A percentile compares a stretch with the other conserved stretches of the same genome.
These are phyloP conservation scores for Lentithecium fluviatile DNA, from an alignment of 495 filamentous ascomycete species.

Conservation along the genomic window DNA sequence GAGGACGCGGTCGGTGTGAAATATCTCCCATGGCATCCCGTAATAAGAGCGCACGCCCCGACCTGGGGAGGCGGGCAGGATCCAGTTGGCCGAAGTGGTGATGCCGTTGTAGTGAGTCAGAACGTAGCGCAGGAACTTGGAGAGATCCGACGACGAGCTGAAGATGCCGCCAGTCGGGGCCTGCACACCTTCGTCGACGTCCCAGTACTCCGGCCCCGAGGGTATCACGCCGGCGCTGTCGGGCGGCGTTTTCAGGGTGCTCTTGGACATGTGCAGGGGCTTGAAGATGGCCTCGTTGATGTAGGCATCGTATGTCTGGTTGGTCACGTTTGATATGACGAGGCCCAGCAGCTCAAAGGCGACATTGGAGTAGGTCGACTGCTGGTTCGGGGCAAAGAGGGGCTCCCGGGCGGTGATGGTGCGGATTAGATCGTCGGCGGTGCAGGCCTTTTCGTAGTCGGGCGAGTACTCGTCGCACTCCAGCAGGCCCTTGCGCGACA, in stretches of 20 bases:
- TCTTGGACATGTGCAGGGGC: constrained; percentile 37
- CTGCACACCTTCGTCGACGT: constrained; percentile 37
- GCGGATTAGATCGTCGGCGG: constrained; percentile 26
- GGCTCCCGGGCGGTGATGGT: constrained; percentile 26
- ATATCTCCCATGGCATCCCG: constrained; percentile 45
- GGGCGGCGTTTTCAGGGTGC: constrained; percentile 33
- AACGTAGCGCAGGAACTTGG: constrained; percentile 38
- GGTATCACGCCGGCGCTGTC: constrained; percentile 42
- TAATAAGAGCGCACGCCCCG: constrained; percentile 37
- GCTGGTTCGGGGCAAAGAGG: constrained; percentile 42
- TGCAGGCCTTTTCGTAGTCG: constrained; percentile 19
- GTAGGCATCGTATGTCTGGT: constrained; percentile 35
- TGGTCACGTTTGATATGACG: constrained; percentile 38
- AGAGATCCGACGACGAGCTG: constrained; percentile 37
- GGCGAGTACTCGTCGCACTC: constrained; percentile 36
- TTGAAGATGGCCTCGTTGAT: constrained; percentile 40
- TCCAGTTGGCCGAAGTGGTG: constrained; percentile 40
- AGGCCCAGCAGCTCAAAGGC: constrained; percentile 41
- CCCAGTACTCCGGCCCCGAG: constrained; percentile 38
- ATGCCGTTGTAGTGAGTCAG: constrained; percentile 43
- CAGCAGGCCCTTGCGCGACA: constrained; percentile 27
- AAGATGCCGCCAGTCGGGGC: constrained; percentile 43
- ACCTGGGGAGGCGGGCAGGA: constrained; percentile 33
- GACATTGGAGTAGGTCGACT: constrained; percentile 42
- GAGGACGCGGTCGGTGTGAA: constrained; percentile 36